phyloP scores from a whole-genome alignment of 768 basidiomycete genomes.

The Russula sp. region DNA sequence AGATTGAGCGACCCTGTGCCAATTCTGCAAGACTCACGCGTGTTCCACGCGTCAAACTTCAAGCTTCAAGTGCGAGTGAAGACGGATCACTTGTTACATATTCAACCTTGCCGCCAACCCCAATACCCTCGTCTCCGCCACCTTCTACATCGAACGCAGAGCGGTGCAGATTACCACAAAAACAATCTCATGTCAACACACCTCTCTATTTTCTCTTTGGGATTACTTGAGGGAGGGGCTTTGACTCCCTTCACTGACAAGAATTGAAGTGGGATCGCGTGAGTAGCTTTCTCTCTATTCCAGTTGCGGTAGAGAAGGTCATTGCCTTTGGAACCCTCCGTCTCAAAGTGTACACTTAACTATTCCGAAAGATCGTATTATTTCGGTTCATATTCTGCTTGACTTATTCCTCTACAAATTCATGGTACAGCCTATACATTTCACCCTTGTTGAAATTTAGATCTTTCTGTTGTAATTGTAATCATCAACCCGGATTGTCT shows the following conservation, averaged over 20 bases:
- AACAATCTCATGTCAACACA: constrained; percentile 31
- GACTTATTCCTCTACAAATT: constrained; percentile 98
- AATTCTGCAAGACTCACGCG: constrained; percentile 16
- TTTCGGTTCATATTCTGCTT: constrained; percentile 92
- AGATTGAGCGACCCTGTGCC: constrained; percentile 22
- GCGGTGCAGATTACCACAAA: constrained; percentile 21
- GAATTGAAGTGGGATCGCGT: constrained; percentile 96
- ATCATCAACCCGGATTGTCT: no score
- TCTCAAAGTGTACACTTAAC: background rate
- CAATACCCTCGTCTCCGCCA: constrained; percentile 42
- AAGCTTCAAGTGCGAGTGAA: constrained; percentile 20
- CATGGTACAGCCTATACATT: constrained; percentile 94
- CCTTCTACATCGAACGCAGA: constrained; percentile 8
- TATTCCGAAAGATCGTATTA: constrained; percentile 63
- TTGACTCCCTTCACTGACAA: constrained; percentile 90
- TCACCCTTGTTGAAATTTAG: constrained; percentile 63
- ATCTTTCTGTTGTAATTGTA: no score
- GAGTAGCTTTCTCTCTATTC: constrained; percentile 89
- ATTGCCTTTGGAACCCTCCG: constrained; percentile 21
- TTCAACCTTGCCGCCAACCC: constrained; percentile 74
- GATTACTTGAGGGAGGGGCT: constrained; percentile 86
- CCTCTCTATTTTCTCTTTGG: constrained; percentile 79
- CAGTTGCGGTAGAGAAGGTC: constrained; percentile 91
- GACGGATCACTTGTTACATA: constrained; percentile 51
- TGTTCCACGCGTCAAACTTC: constrained; percentile 9